phyloP scores from a whole-genome alignment of 768 basidiomycete genomes.

The Favolaschia claudopus region DNA sequence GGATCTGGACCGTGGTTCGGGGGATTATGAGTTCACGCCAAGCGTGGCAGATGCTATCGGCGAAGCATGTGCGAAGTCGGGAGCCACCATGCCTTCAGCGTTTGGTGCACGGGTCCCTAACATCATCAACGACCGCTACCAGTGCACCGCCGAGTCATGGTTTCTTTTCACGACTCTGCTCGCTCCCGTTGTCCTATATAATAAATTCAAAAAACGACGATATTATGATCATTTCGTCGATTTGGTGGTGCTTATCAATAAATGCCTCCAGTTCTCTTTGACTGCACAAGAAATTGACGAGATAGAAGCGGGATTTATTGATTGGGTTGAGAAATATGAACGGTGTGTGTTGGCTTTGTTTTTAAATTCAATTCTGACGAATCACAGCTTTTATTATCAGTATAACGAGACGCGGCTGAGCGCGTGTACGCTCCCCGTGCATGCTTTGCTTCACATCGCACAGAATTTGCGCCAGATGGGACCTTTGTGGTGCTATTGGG shows the following conservation, averaged over 20 bases:
- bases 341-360: no score
- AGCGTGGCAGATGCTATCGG: constrained; percentile 43
- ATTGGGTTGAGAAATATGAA: constrained; percentile 13
- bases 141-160: constrained; percentile 39
- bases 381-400: constrained; percentile 23
- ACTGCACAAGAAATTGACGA: not conserved
- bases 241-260: not conserved
- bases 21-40: constrained; percentile 27
- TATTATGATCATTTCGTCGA: constrained; percentile 15
- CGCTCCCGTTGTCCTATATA: constrained; percentile 32
- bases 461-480: not conserved
- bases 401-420: not conserved
- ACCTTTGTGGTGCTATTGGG: constrained; percentile 11
- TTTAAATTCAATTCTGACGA: no score
- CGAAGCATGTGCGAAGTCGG: constrained; percentile 30
- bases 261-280: not conserved
- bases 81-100: constrained; percentile 36
- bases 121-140: constrained; percentile 27
- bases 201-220: not conserved
- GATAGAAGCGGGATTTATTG: not conserved
- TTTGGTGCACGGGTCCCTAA: constrained; percentile 39
- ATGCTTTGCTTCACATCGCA: constrained; percentile 7
- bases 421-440: constrained; percentile 12
- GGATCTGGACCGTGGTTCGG: no score
- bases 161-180: constrained; percentile 38